Evolutionary conservation across 805 yeast species (phyloP).

Genomic region (Saturnispora saitoi): DNA sequence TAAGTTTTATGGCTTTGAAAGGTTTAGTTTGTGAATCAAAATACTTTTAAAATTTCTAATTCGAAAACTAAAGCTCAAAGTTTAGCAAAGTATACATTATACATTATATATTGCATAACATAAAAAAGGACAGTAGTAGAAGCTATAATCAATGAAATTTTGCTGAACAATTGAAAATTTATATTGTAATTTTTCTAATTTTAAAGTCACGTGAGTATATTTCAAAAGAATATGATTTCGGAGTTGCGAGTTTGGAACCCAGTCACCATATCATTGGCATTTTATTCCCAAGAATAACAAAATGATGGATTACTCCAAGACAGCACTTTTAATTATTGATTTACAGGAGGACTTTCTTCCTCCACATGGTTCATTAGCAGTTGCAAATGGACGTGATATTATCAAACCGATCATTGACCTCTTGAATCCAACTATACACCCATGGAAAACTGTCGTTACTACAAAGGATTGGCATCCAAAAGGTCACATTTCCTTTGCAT

Average conservation of each 20-base stretch:
- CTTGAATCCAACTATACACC: constrained; percentile 24
- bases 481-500: constrained; percentile 76
- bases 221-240: not conserved
- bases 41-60: too few relatives aligned
- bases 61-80: too few relatives aligned
- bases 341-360: constrained; percentile 84
- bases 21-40: too few relatives aligned
- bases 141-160: too few relatives aligned
- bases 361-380: constrained; percentile 70
- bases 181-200: too few relatives aligned
- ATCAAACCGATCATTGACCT: constrained; percentile 45
- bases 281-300: not conserved
- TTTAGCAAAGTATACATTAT: too few relatives aligned
- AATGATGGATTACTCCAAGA: constrained; percentile 11
- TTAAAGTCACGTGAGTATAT: too few relatives aligned
- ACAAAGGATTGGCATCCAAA: constrained; percentile 88
- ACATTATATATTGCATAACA: too few relatives aligned
- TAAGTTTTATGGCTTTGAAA: too few relatives aligned
- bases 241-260: not conserved
- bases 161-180: too few relatives aligned
- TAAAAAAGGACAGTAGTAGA: too few relatives aligned
- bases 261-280: too few relatives aligned
- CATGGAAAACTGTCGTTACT: constrained; percentile 60
- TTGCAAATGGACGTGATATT: constrained; percentile 50
- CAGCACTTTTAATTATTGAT: constrained; percentile 71